Evolutionary conservation across 169 alveolate genomes (phyloP), one percentile per base, ranked within the genome.

Genomic region (Theileria parva): DNA sequence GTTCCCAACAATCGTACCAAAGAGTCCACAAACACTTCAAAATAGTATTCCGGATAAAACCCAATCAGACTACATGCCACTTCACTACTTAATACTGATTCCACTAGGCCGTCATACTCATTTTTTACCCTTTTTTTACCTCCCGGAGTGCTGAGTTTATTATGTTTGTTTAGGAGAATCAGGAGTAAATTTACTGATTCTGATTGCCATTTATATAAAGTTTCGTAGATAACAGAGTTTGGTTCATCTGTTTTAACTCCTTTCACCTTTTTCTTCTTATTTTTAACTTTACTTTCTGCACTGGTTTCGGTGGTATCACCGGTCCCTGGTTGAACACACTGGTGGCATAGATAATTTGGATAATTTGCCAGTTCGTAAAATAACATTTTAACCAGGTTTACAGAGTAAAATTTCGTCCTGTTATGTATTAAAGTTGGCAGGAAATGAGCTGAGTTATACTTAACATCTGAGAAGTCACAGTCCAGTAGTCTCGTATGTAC

Each of bases 351-450:
- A 25, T 57, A 57, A 13, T 57, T 57, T 8, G 66, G 66, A 25
- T 57, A 57, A 25, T 57, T 57, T 57, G 66, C 66, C 66, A 57
- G 66, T 25, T 57, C 66, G 30, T 57, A 57, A 8, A 57, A 57
- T 8, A 57, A 17, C 66, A 57, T 19, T 25, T 57, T 57, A 8
- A 57, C 27, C 66, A 25, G 8, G 66, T 57, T 57, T 25, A 57
- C 66, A 11, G 66, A 57, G 66, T 57, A 57, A 19, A 57, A 57
- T n/a, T 25, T 57, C 3, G 28, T 57, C 27, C 66, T 57, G 37
- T 19, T 57, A 25, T 57, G 66, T 57, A 57, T 57, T 57, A 57
- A n/a, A n/a, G 28, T 21, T 19, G 28, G 66, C 3, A 57, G 66
- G 30, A 19, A 21, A 8, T 57, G 66, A 1, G 32, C 30, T 25